Conservation (phyloP, 306 rosid genomes). For the Abrus precatorius region DNA sequence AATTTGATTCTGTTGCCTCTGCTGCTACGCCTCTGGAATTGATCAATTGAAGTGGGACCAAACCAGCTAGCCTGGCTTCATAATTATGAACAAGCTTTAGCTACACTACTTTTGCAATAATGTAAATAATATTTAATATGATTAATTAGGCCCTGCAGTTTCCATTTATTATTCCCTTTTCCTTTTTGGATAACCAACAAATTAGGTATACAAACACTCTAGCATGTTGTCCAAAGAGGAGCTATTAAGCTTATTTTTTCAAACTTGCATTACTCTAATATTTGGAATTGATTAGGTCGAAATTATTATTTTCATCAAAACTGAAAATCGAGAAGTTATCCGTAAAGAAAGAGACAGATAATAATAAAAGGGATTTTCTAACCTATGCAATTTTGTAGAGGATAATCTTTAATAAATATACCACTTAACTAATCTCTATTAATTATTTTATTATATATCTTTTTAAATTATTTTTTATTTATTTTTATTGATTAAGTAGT, state of each 20-base stretch:
- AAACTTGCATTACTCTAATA: not conserved
- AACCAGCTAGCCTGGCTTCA: conserved; percentile 26
- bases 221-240: not conserved
- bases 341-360: not conserved
- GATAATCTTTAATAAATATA: too few species aligned
- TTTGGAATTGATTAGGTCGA: conserved; percentile 1
- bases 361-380: not conserved
- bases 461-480: too few species aligned
- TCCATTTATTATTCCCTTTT: conserved; percentile 30
- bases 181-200: conserved; percentile 1
- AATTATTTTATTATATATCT: too few species aligned
- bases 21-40: conserved; percentile 35
- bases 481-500: too few species aligned
- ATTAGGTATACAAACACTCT: conserved; percentile 4
- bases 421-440: too few species aligned
- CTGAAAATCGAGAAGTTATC: not conserved
- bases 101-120: not conserved
- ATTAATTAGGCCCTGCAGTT: conserved; percentile 41
- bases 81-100: conserved; percentile 16
- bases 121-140: not conserved
- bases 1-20: conserved; percentile 20
- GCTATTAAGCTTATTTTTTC: not conserved
- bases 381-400: too few species aligned
- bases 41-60: conserved; percentile 46
- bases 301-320: not conserved